Conservation (phyloP, 192 early-diverging fungal genomes). For the Ramicandelaber brevisporus region DNA sequence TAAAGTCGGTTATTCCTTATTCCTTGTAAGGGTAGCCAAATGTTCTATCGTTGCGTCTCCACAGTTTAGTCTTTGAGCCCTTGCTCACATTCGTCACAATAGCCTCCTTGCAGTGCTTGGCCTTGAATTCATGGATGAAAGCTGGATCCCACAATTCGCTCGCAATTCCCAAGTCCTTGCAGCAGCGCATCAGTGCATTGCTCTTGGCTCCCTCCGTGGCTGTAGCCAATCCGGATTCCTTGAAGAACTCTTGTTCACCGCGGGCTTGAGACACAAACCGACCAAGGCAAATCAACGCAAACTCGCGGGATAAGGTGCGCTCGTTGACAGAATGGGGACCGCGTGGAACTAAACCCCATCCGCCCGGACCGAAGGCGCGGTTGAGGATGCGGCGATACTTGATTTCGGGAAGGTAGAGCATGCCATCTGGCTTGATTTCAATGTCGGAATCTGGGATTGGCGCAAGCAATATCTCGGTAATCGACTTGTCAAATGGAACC, state of each 20-base stretch:
- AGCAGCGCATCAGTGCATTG: slow-evolving; percentile 87
- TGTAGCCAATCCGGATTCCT: slow-evolving; percentile 42
- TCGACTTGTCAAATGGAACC: slow-evolving; percentile 44
- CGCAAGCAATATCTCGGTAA: slow-evolving; percentile 40
- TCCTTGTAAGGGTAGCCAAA: slow-evolving; percentile 35
- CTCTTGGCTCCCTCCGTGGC: slow-evolving; percentile 72
- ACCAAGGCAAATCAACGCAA: slow-evolving; percentile 66
- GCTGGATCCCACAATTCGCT: slow-evolving; percentile 85
- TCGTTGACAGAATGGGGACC: slow-evolving; percentile 60
- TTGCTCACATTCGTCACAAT: slow-evolving; percentile 46
- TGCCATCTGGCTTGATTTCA: slow-evolving; percentile 89
- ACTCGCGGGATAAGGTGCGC: slow-evolving; percentile 68
- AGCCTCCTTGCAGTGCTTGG: slow-evolving; percentile 46
- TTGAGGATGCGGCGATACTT: slow-evolving; percentile 92
- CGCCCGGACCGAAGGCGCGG: slow-evolving; percentile 82
- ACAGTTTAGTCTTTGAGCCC: slow-evolving; percentile 57
- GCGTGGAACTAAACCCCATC: slow-evolving; percentile 70
- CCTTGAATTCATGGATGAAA: slow-evolving; percentile 72
- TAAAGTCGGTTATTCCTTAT: too few species aligned
- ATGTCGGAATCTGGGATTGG: slow-evolving; percentile 51
- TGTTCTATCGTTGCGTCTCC: slow-evolving; percentile 49
- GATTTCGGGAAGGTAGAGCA: slow-evolving; percentile 86
- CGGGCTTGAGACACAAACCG: slow-evolving; percentile 80
- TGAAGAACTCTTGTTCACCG: slow-evolving; percentile 83
- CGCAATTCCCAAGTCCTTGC: slow-evolving; percentile 83